Evolutionary conservation across 2,329 filamentous ascomycete species (phyloP).

Genomic region (Scytalidium lignicola): DNA sequence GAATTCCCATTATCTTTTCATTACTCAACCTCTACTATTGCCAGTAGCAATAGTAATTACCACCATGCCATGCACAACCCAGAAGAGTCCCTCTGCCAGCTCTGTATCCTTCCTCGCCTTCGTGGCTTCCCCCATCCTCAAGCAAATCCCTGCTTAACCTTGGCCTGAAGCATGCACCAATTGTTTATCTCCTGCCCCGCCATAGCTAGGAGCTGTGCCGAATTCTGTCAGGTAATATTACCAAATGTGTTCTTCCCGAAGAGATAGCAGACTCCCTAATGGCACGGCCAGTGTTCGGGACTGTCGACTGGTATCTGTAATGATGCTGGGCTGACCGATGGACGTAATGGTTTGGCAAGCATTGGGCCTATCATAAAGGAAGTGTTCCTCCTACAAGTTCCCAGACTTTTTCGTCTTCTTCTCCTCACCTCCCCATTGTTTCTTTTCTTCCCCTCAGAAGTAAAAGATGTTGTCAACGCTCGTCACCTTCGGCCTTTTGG

Average conservation of each 20-base stretch:
- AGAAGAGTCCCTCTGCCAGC: constrained; percentile 26
- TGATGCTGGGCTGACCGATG: neutral
- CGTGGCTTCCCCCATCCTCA: constrained; percentile 24
- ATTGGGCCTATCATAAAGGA: neutral
- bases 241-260: neutral
- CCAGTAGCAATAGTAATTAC: neutral
- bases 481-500: constrained; percentile 18
- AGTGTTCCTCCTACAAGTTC: neutral
- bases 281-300: too few species aligned
- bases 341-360: neutral
- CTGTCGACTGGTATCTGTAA: neutral
- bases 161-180: neutral
- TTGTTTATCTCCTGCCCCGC: neutral
- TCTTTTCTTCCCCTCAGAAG: neutral
- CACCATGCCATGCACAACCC: constrained; percentile 24
- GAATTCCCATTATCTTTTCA: neutral
- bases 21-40: neutral
- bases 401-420: neutral
- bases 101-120: constrained; percentile 50
- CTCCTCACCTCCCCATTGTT: neutral
- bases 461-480: constrained; percentile 22
- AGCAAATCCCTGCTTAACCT: neutral
- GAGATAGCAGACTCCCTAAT: neutral
- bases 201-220: neutral
- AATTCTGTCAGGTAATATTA: neutral